phyloP scores from a whole-genome alignment of 1,139 yeast genomes.

The Yamadazyma taylorii region DNA sequence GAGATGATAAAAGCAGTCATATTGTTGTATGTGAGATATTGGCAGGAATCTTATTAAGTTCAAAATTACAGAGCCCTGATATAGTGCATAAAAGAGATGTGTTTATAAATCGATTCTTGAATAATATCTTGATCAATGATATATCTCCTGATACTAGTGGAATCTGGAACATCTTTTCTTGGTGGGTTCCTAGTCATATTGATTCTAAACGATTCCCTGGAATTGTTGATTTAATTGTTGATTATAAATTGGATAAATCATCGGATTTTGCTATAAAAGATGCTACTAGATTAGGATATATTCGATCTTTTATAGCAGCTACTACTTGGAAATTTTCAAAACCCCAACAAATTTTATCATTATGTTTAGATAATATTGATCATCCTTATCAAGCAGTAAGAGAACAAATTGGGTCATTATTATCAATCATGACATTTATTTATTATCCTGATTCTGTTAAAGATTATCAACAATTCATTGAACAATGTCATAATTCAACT shows the following conservation, averaged over 20 bases:
- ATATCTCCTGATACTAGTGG: constrained; percentile 74
- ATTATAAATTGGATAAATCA: constrained; percentile 48
- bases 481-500: constrained; percentile 26
- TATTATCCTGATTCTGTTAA: constrained; percentile 52
- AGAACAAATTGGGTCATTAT: constrained; percentile 64
- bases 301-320: constrained; percentile 55
- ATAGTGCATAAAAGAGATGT: constrained; percentile 41
- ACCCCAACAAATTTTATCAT: constrained; percentile 46
- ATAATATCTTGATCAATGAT: constrained; percentile 52
- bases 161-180: constrained; percentile 76
- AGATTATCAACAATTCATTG: constrained; percentile 44
- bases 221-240: constrained; percentile 47
- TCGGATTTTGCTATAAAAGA: constrained; percentile 70
- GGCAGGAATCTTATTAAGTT: constrained; percentile 55
- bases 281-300: constrained; percentile 59
- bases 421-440: constrained; percentile 56
- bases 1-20: constrained; percentile 65
- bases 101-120: constrained; percentile 45
- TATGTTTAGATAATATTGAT: constrained; percentile 48
- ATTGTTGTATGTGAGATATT: constrained; percentile 62
- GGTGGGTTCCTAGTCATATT: constrained; percentile 69
- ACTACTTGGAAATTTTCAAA: constrained; percentile 60
- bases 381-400: constrained; percentile 81
- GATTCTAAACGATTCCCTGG: constrained; percentile 69
- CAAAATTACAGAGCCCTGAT: constrained; percentile 34